Evolutionary conservation across 108 stramenopile species (phyloP), one percentile per base, ranked within the genome.

Genomic region (Discostella pseudostelligera): DNA sequence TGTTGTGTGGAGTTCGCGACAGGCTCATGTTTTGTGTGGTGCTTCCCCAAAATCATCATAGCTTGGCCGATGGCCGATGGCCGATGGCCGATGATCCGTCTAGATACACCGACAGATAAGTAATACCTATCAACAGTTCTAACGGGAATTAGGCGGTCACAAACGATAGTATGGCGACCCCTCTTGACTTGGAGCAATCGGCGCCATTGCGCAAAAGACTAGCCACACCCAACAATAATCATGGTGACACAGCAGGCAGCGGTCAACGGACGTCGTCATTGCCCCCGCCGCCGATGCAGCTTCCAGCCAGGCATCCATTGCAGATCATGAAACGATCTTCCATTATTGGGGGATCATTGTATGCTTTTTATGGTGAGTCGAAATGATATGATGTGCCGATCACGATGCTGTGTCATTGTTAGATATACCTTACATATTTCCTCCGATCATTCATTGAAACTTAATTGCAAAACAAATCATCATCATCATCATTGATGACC

Each of bases 271-370:
- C 32, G 32, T 32, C 32, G 5, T 32, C 35, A 16, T 35, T 56
- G 8, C 32, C 32, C 4, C 28, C 35, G 17, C 55, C 55, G 26
- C 61, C 74, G 11, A 59, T 56, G 12, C 54, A 69, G 21, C 67
- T 75, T 51, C 70, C 81, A 3, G 57, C 65, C 28, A 80, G 78
- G 29, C 81, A 86, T 39, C 87, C 84, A 1, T 48, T 85, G 20
- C 76, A 85, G 17, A 59, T 85, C 19, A 17, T 87, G 56, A 73
- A 76, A 35, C 73, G 87, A 29, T 44, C 64, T 32, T 58, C 76
- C 20, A 84, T 83, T 50, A 87, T 88, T 43, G 59, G 78, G 14
- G 62, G 64, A 1, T 81, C 83, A 37, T 63, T 85, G 40, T 85
- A 81, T 28, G 77, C 57, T n/a, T 67, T 92, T 45, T 70, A 88